Evolutionary conservation across 306 rosid species (phyloP), one percentile per base, ranked within the genome.

Genomic region (Medicago ruthenica): DNA sequence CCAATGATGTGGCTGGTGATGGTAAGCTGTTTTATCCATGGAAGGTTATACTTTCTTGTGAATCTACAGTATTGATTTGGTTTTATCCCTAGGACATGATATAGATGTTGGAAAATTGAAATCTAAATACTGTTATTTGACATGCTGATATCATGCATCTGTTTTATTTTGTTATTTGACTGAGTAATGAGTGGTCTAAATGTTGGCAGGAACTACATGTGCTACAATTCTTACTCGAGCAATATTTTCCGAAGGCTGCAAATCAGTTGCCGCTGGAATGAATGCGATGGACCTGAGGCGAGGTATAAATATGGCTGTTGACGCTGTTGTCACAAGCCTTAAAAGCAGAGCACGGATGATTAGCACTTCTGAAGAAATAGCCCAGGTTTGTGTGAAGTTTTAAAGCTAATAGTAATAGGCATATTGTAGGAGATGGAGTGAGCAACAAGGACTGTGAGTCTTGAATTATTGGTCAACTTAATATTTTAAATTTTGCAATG

Each of bases 251-350:
- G 98, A 95, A 80, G 98, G 98, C 15, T 94, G 98, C 90, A 94
- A 94, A 85, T 94, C 98, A 44, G 97, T 94, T 78, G 98, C 98
- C 8, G 96, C 98, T 37, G 96, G 98, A 74, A 89, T 94, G 97
- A 94, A 94, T 82, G 96, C 97, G 6, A 94, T 94, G 98, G 98
- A 94, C 84, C 77, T 94, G 62, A 81, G 98, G 75, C 96, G 97
- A 34, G 98, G 98, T 58, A 92, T 94, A 75, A 79, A 76, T 31
- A 92, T 88, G 96, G 98, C 98, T 6, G 95, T 94, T 47, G 96
- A 94, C 76, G 75, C 92, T 59, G 97, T 94, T 4, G 97, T 92
- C n/a, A 84, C 97, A 21, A 88, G 87, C 84, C 83, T 95, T 85
- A 95, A 95, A 87, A 89, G 97, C 85, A 85, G 92, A 76, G 97